phyloP scores from a whole-genome alignment of 805 yeast species.

The Yarrowia divulgata region DNA sequence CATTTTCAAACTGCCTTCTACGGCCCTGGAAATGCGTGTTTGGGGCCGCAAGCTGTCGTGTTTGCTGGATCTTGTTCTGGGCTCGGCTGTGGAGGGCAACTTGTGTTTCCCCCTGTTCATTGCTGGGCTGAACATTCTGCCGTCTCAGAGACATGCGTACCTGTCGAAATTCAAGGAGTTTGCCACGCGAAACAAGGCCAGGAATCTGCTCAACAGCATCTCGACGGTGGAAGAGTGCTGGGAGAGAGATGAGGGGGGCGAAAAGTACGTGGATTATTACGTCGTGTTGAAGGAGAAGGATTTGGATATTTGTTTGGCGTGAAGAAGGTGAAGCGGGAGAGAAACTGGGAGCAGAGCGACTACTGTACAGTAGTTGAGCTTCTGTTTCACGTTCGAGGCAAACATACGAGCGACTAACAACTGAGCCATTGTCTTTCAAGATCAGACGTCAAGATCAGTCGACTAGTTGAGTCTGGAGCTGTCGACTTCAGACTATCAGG shows the following conservation, averaged over 20 bases:
- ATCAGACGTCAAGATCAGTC: no score
- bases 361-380: no score
- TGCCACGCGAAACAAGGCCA: constrained; percentile 69
- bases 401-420: no score
- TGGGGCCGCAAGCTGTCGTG: constrained; percentile 61
- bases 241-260: constrained; percentile 59
- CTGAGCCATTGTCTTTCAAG: no score
- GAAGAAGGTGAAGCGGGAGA: not conserved
- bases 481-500: no score
- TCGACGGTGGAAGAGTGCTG: constrained; percentile 54
- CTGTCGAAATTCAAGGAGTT: constrained; percentile 60
- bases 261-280: constrained; percentile 74
- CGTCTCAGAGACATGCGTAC: constrained; percentile 42
- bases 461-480: no score
- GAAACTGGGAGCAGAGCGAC: not conserved
- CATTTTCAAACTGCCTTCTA: constrained; percentile 64
- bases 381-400: no score
- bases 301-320: constrained; percentile 67
- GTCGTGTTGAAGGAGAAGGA: constrained; percentile 67
- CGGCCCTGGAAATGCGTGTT: constrained; percentile 68
- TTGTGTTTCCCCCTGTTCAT: constrained; percentile 79
- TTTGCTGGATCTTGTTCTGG: constrained; percentile 67
- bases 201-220: constrained; percentile 60
- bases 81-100: constrained; percentile 72
- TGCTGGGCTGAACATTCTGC: constrained; percentile 72